Conservation (phyloP, 1,284 basidiomycete genomes). For the Trichosporon ovoides region DNA sequence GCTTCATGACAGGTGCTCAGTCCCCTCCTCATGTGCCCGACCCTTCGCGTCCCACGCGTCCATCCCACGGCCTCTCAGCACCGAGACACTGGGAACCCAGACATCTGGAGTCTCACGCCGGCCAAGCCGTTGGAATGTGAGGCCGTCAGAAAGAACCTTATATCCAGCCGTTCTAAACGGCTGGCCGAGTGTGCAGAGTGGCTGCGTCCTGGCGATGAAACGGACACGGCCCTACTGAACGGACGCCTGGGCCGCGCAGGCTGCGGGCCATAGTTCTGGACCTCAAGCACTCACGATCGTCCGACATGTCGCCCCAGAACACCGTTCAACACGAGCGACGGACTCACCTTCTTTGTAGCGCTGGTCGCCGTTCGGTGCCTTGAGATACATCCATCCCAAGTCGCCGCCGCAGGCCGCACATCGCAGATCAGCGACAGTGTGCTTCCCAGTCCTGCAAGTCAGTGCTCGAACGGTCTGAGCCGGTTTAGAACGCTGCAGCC, state of each 20-base stretch:
- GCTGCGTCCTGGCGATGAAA: background rate
- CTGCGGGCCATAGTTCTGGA: too few relatives aligned
- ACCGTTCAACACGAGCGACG: too few relatives aligned
- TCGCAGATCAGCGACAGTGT: conserved; percentile 45
- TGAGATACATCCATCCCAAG: conserved; percentile 48
- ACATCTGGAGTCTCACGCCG: too few relatives aligned
- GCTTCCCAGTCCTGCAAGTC: conserved; percentile 40
- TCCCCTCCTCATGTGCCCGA: background rate
- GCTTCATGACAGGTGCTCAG: background rate
- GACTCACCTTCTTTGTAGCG: conserved; percentile 46
- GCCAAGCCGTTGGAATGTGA: too few relatives aligned
- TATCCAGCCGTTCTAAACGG: background rate
- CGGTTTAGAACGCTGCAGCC: background rate
- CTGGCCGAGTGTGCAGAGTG: background rate
- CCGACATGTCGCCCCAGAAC: too few relatives aligned
- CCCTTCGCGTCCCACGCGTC: too few relatives aligned
- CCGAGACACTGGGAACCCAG: too few relatives aligned
- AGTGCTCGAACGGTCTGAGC: background rate
- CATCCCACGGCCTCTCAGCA: too few relatives aligned
- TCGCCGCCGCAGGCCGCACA: conserved; percentile 39
- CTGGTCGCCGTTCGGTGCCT: conserved; percentile 44
- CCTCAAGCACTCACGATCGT: background rate
- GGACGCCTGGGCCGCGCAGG: too few relatives aligned
- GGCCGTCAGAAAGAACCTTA: too few relatives aligned
- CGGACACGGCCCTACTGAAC: background rate